Base-by-base conservation (phyloP, 1,284 basidiomycete species). In the Exsudoporus floridanus region DNA sequence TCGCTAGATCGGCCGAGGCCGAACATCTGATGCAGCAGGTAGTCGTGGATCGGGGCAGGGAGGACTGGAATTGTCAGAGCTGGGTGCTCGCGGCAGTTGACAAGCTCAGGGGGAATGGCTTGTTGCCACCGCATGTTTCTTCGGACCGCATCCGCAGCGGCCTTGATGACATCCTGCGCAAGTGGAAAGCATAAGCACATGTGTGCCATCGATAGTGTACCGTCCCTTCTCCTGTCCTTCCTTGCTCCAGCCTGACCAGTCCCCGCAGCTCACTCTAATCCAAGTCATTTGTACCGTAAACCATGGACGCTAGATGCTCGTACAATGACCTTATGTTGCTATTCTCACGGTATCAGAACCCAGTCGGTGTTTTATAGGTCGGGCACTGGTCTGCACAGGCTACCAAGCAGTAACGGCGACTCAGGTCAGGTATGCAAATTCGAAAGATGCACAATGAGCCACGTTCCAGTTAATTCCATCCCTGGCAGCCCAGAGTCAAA, bases 21-120 rank as follows among this genome's bases (percentile, higher is more conserved):
- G 56, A 64, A 46, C 36, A 6, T 16, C 39, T 70, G 42, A 56
- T 68, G 50, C 51, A 52, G 38, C 68, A 66, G 47, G 61, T 70
- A 3, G 27, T 21, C 44, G 43, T 69, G 13, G 56, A 60, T 47
- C 58, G 59, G 14, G 61, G 55, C 48, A 67, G 47, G 35, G 65
- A 68, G 53, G 63, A 69, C 38, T 67, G 69, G 69, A 70, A 70
- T 7, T 67, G 63, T 31, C 65, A 67, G 48, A 69, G 16, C 37
- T 70, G 69, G 67, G 67, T 70, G 7, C 61, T 65, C 27, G 52
- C 48, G 5, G 59, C 61, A 6, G 54, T 67, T 1, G 69, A 69
- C 36, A 56, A 50, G 40, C 56, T 70, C 52, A 63, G 45, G 46
- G 42, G 38, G 10, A 51, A 53, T 7, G 52, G 38, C 40, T 28